phyloP scores from a whole-genome alignment of 2,329 filamentous ascomycete species.

The Lachnellula suecica region DNA sequence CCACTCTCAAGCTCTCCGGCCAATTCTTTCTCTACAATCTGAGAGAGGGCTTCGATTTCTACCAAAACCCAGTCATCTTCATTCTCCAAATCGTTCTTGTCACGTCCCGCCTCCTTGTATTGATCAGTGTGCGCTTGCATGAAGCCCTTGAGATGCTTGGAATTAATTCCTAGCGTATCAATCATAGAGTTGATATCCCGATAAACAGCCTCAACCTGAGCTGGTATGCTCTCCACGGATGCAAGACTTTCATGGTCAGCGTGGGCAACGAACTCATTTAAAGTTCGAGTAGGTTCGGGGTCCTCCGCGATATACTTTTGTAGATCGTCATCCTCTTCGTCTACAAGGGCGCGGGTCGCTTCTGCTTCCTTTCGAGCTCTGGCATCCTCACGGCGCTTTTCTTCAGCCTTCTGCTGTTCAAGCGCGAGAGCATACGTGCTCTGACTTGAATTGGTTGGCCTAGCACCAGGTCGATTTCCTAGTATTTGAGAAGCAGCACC shows the following conservation, averaged over 20 bases:
- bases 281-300: constrained; percentile 57
- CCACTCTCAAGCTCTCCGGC: constrained; percentile 64
- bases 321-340: constrained; percentile 70
- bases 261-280: constrained; percentile 69
- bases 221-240: constrained; percentile 52
- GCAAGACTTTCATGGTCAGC: constrained; percentile 50
- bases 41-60: constrained; percentile 69
- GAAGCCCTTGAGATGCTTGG: constrained; percentile 57
- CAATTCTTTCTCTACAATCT: constrained; percentile 64
- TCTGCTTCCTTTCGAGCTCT: constrained; percentile 57
- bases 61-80: constrained; percentile 71
- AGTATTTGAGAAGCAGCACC: constrained; percentile 57
- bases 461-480: constrained; percentile 46
- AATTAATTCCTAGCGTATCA: constrained; percentile 85
- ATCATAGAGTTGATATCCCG: constrained; percentile 92
- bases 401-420: constrained; percentile 28
- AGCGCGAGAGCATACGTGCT: constrained; percentile 22
- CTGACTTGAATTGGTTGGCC: constrained; percentile 37
- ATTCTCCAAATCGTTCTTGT: constrained; percentile 66
- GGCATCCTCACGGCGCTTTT: constrained; percentile 31
- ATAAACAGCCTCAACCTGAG: constrained; percentile 67
- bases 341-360: constrained; percentile 56
- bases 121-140: constrained; percentile 65
- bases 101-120: constrained; percentile 52
- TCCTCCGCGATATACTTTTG: constrained; percentile 61